Base-by-base conservation (phyloP, 768 basidiomycete species). In the Naganishia kalamii region DNA sequence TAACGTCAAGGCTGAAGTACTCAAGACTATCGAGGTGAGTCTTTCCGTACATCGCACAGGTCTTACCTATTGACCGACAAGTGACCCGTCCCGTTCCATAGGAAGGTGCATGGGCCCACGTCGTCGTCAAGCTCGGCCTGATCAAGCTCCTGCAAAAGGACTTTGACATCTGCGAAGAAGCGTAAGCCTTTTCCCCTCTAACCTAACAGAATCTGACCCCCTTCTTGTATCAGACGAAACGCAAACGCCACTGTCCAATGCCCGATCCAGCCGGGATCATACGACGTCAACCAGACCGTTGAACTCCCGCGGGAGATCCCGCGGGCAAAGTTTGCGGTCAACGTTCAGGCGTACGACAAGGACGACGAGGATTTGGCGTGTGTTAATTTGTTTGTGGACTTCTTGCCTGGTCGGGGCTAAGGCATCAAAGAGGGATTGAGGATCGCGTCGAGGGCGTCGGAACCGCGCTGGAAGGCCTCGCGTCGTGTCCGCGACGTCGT, bases 151-250 rank as follows among this genome's bases (percentile, higher is more conserved):
- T 98, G 33, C 78, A 81, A 48, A 96, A 90, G 80, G 74, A 70
- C 19, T 94, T 97, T 70, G 90, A 97, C 69, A 79, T 97, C 33
- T 98, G 94, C 75, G 83, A 93, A 66, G 93, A 97, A 79, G 92
- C 92, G 90, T 96, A 81, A 72, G 92, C 21, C 32, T 21, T 60
- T 65, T 33, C 29, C 25, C 30, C 12, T 5, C 59, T n/a, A 27
- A 7, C 41, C 2, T n/a, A 32, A 4, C 52, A 5, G 21, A 35
- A 43, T 21, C 43, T 10, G 41, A 59, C 29, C 30, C 41, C 67
- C 17, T 63, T 35, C 50, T 51, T 3, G 10, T 12, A 48, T 8
- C 35, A 94, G 93, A 33, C 83, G 83, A 61, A 85, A 86, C 29
- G 87, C 87, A 19, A 86, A 97, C 70, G 84, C 86, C 4, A 82